Evolutionary conservation across 2,329 filamentous ascomycete genomes (phyloP), one percentile per base, ranked within the genome.

Genomic region (Elsinoe necatrix): DNA sequence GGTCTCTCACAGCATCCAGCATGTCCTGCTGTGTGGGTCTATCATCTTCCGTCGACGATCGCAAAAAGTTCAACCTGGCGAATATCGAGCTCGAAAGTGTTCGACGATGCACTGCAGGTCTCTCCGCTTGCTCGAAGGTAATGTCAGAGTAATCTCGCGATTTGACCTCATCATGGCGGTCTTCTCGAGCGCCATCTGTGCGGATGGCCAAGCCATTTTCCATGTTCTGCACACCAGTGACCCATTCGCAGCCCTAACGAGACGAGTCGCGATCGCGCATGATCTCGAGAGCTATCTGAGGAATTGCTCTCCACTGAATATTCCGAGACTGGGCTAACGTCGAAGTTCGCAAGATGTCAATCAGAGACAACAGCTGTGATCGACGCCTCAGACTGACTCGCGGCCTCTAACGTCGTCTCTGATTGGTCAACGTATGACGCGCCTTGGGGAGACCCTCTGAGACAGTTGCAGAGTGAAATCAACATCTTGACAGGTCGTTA

Each of bases 41-140:
- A 14, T 42, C 60, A 56, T 66, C 63, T 63, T 72, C 60, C 72
- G 71, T 63, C 58, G 69, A 70, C 56, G 72, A 69, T 47, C 83
- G 81, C 61, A 91, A 72, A 67, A 91, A 89, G 39, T 84, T 81
- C 55, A 92, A 75, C 61, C 80, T 81, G 39, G 85, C 84, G 27
- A 92, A 73, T 42, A 91, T 75, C 58, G 82, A 81, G 31, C 82
- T 82, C 23, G 83, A 86, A 52, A 80, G 71, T 63, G 73, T 82
- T 67, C 81, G 75, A 65, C 73, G 75, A 68, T 81, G 74, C 55
- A 67, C 64, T 58, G 25, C 54, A 43, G 50, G 55, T 27, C 31
- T 51, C 9, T 42, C 20, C 4, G 14, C 18, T 41, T 52, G 29
- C 11, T 35, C 31, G 14, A 39, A 52, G 16, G 25, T 52, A 11